These are phyloP conservation scores for Vaccinium macrocarpon DNA, from an alignment of 148 eudicot species.

Conservation along the genomic window DNA sequence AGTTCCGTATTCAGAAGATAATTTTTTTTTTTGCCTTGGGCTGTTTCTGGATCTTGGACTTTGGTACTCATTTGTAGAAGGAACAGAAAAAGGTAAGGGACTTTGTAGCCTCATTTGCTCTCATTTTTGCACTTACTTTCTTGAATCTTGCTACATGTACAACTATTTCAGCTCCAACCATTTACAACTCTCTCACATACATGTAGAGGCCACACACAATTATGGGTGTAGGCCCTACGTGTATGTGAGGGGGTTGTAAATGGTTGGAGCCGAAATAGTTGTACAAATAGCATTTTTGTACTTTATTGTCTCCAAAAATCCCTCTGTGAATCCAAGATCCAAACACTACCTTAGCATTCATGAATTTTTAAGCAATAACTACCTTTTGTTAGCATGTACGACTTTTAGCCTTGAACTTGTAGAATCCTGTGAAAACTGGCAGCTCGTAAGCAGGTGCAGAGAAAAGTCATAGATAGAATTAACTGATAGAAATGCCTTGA, in stretches of 20 bases:
- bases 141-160: no score
- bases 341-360: background rate
- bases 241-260: no score
- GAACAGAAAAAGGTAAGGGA: background rate
- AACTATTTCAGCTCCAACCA: no score
- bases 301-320: background rate
- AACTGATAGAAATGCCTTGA: background rate
- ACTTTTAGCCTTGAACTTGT: conserved; percentile 23
- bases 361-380: background rate
- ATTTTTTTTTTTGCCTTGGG: background rate
- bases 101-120: background rate
- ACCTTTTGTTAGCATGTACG: conserved; percentile 37
- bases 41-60: background rate
- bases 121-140: background rate
- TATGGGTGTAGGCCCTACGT: no score
- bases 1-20: background rate
- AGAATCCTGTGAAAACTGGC: conserved; percentile 26
- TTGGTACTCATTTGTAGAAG: background rate
- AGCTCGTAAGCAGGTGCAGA: background rate
- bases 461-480: background rate
- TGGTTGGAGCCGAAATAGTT: no score
- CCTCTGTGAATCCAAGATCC: background rate
- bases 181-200: no score
- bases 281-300: no score
- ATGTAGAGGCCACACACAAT: no score